Evolutionary conservation across 495 filamentous ascomycete genomes (phyloP).

Genomic region (Apiosordaria backusii): DNA sequence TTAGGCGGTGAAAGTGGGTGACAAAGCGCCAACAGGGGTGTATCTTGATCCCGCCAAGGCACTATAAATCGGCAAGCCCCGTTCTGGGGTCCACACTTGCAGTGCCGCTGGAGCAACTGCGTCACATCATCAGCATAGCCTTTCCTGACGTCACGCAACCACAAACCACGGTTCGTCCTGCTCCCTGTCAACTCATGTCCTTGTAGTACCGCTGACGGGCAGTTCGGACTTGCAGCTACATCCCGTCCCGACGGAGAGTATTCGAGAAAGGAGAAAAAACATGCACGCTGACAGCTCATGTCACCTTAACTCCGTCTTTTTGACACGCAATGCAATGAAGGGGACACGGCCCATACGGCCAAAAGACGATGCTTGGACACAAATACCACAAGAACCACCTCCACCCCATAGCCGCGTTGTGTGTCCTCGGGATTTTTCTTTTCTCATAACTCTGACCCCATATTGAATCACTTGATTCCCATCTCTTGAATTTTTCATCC

Average conservation of each 20-base stretch:
- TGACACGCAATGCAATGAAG: neutral
- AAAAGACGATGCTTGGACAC: neutral
- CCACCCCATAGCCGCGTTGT: neutral
- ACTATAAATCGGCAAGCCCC: neutral
- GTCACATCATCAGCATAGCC: neutral
- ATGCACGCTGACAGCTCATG: neutral
- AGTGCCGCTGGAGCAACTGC: neutral
- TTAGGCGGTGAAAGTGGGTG: neutral
- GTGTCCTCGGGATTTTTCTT: neutral
- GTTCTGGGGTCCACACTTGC: neutral
- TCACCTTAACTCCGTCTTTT: neutral
- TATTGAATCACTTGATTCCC: neutral
- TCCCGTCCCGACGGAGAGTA: neutral
- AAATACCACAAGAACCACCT: too few species aligned
- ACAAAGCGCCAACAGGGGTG: too few species aligned
- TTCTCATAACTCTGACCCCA: neutral
- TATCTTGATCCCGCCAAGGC: neutral
- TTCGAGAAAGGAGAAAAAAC: conserved; percentile 2
- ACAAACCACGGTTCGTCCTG: neutral
- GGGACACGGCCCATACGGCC: neutral
- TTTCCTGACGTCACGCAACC: neutral
- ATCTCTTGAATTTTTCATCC: neutral
- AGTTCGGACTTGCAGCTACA: neutral
- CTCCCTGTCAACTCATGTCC: neutral
- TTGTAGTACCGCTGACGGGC: neutral